These are phyloP conservation scores for Zygosaccharomyces lentus DNA, from an alignment of 805 yeast species.

Conservation along the genomic window DNA sequence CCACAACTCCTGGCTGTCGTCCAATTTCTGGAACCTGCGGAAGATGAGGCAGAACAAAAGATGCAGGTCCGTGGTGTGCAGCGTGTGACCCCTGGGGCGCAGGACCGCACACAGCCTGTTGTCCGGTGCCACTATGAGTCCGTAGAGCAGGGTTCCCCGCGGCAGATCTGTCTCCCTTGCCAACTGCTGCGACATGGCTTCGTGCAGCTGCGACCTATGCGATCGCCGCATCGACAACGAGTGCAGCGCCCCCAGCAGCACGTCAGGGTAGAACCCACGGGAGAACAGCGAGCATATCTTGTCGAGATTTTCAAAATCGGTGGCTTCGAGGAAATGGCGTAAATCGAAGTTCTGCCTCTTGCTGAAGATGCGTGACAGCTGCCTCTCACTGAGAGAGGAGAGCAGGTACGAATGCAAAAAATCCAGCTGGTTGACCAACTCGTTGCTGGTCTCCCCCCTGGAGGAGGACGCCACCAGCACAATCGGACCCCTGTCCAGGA, in stretches of 20 bases:
- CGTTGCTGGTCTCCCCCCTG: constrained; percentile 48
- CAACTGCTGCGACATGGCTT: constrained; percentile 22
- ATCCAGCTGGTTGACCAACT: constrained; percentile 60
- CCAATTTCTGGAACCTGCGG: constrained; percentile 35
- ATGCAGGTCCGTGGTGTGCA: constrained; percentile 79
- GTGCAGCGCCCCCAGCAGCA: constrained; percentile 62
- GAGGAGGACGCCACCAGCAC: constrained; percentile 66
- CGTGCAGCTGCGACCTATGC: constrained; percentile 48
- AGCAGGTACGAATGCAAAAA: constrained; percentile 70
- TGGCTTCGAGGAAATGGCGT: constrained; percentile 65
- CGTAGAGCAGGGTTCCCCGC: constrained; percentile 64
- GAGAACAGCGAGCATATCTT: constrained; percentile 53
- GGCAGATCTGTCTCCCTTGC: constrained; percentile 25
- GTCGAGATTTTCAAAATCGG: constrained; percentile 70
- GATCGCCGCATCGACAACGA: constrained; percentile 56
- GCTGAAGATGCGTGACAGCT: constrained; percentile 61
- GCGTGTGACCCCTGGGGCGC: constrained; percentile 71
- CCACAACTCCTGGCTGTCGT: constrained; percentile 74
- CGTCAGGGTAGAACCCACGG: constrained; percentile 50
- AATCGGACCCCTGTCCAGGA: constrained; percentile 63
- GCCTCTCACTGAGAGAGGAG: constrained; percentile 80
- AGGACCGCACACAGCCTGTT: constrained; percentile 64
- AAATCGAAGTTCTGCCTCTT: constrained; percentile 78
- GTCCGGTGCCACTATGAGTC: constrained; percentile 60
- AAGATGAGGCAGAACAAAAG: constrained; percentile 67